Evolutionary conservation across 1,284 basidiomycete species (phyloP), one percentile per base, ranked within the genome.

Genomic region (Rhodotorula sp.): DNA sequence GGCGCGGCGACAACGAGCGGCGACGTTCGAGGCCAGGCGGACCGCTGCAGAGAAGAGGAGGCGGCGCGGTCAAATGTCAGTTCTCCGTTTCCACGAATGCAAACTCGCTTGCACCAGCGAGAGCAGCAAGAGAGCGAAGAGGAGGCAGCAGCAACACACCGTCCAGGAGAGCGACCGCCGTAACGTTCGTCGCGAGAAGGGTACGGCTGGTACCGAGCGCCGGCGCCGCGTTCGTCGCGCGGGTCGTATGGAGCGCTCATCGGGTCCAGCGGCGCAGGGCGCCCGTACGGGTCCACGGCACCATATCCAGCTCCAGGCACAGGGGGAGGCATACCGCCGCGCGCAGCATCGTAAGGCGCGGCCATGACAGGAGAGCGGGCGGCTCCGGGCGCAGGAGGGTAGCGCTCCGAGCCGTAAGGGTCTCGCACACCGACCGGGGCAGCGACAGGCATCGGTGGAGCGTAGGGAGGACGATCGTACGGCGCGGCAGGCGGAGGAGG

Each of bases 1-100:
- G 72, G 17, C 72, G 71, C 4, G 72, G 72, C 14, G 69, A 70
- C 37, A 73, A 60, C 17, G 72, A 73, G 45, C 72, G 72, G 20
- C 72, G 72, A 26, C 71, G 71, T 53, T 73, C 71, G 17, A 44
- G 42, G 4, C 57, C 49, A 14, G 64, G 56, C 18, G 45, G 45
- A 1, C 62, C 60, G 18, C 67, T 60, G 55, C 44, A 45, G 12
- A 15, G 20, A 44, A 2, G 44, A 51, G 24, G 14, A 58, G 24
- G 10, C n/a, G 26, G 53, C 10, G 37, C 10, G 37, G 37, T 42
- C 37, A 42, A 42, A 14, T 46, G 65, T 44, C 17, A 26, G 49
- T 2, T 8, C 3, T n/a, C n/a, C n/a, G n/a, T n/a, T n/a, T n/a
- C n/a, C n/a, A n/a, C n/a, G n/a, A n/a, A n/a, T n/a, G n/a, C n/a